These are phyloP conservation scores for Fusarium sp. DNA, from an alignment of 2,329 filamentous ascomycete genomes.

Conservation along the genomic window DNA sequence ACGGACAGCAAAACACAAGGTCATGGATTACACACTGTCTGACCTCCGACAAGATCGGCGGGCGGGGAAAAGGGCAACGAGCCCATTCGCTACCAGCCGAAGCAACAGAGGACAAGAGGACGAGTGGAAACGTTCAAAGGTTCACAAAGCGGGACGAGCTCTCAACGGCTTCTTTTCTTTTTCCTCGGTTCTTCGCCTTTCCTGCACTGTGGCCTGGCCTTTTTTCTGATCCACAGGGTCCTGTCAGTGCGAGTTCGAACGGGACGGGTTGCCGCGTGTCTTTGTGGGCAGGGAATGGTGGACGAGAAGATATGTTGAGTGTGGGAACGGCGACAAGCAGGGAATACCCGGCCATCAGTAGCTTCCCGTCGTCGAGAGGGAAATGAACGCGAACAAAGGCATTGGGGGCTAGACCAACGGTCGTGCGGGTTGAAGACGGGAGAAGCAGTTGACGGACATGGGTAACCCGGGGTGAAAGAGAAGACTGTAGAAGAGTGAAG, in stretches of 20 bases:
- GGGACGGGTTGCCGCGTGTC: slow-evolving; percentile 15
- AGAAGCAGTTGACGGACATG: slow-evolving; percentile 6
- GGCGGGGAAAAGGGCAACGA: slow-evolving; percentile 22
- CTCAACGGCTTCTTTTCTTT: slow-evolving; percentile 15
- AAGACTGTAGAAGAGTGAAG: slow-evolving; percentile 3
- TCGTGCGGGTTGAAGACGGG: not conserved
- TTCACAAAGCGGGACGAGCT: slow-evolving; percentile 35
- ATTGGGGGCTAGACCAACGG: slow-evolving; percentile 5
- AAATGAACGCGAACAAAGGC: slow-evolving; percentile 13
- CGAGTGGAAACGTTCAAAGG: slow-evolving; percentile 6
- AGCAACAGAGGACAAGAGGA: slow-evolving; percentile 1
- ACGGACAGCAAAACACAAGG: slow-evolving; percentile 16
- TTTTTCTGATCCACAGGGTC: slow-evolving; percentile 40
- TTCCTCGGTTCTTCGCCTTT: slow-evolving; percentile 6
- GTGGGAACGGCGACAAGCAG: slow-evolving; percentile 41
- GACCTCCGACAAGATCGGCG: slow-evolving; percentile 37
- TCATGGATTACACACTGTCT: slow-evolving; percentile 20
- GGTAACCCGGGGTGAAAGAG: not conserved
- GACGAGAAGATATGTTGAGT: slow-evolving; percentile 13
- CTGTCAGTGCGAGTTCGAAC: slow-evolving; percentile 31
- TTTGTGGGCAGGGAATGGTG: slow-evolving; percentile 10
- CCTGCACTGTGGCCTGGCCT: slow-evolving; percentile 3
- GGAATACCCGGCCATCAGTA: slow-evolving; percentile 42
- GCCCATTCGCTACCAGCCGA: slow-evolving; percentile 18
- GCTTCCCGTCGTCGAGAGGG: slow-evolving; percentile 11